Evolutionary conservation across 2,329 filamentous ascomycete species (phyloP).

Genomic region (Xylariaceae sp.): DNA sequence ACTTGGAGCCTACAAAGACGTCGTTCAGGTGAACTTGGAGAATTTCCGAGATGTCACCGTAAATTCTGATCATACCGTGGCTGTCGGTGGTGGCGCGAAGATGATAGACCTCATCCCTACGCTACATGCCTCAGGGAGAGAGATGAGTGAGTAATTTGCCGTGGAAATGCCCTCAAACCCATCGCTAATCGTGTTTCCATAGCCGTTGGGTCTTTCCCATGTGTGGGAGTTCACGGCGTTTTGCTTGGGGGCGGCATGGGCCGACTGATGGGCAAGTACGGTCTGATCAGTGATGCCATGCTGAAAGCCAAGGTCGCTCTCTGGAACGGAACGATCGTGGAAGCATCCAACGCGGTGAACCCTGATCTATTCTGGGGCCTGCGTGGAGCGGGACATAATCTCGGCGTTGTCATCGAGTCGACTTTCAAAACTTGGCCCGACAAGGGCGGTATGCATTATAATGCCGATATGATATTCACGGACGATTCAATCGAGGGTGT

Average conservation of each 20-base stretch:
- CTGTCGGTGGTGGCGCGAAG: slow-evolving; percentile 1
- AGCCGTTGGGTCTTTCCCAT: background rate
- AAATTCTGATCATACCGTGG: slow-evolving; percentile 1
- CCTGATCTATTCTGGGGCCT: slow-evolving; percentile 48
- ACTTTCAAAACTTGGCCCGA: slow-evolving; percentile 42
- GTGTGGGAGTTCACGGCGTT: background rate
- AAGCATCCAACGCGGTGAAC: background rate
- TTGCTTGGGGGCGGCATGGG: slow-evolving; percentile 3
- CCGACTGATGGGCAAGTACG: background rate
- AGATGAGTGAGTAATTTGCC: background rate
- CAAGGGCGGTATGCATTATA: slow-evolving; percentile 33
- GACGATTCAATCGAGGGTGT: slow-evolving; percentile 28
- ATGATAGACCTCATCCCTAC: background rate
- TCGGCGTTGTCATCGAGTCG: slow-evolving; percentile 48
- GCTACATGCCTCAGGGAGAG: background rate
- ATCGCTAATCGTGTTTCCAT: no score
- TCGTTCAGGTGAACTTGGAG: slow-evolving; percentile 7
- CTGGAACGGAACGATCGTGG: background rate
- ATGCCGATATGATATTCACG: slow-evolving; percentile 38
- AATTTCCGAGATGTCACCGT: slow-evolving; percentile 2
- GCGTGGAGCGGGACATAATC: slow-evolving; percentile 53
- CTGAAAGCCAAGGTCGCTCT: background rate
- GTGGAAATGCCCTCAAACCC: no score
- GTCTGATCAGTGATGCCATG: background rate
- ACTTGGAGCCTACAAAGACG: slow-evolving; percentile 1